phyloP scores from a whole-genome alignment of 495 filamentous ascomycete genomes.

The Cercophora samala region DNA sequence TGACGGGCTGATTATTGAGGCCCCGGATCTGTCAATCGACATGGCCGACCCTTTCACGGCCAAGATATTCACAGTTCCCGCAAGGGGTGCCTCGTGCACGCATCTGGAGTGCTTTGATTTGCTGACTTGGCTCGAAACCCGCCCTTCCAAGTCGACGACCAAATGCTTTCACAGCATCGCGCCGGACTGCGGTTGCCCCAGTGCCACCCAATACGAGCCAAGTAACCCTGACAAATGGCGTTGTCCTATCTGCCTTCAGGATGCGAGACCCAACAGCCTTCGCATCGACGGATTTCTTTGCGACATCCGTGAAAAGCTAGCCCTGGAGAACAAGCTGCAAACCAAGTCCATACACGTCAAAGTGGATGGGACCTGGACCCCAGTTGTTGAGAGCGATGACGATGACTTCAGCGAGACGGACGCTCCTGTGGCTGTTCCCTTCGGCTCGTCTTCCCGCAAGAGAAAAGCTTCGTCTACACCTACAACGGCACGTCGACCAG shows the following conservation, averaged over 20 bases:
- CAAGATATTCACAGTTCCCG: conserved; percentile 65
- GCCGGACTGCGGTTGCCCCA: conserved; percentile 31
- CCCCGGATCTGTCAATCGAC: conserved; percentile 63
- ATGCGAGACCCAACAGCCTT: conserved; percentile 68
- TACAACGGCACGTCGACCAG: neutral
- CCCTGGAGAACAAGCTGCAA: conserved; percentile 38
- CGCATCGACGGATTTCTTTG: conserved; percentile 67
- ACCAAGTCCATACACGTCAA: conserved; percentile 57
- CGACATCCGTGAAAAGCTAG: conserved; percentile 52
- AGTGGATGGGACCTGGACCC: conserved; percentile 58
- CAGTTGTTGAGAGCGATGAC: conserved; percentile 33
- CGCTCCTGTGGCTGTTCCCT: neutral
- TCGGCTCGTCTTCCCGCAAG: neutral
- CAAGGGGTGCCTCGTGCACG: conserved; percentile 54
- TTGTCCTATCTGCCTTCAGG: conserved; percentile 73
- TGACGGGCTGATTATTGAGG: conserved; percentile 65
- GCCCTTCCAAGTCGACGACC: conserved; percentile 43
- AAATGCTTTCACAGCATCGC: conserved; percentile 27
- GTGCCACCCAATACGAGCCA: conserved; percentile 35
- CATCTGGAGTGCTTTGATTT: conserved; percentile 90
- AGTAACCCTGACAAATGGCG: conserved; percentile 70
- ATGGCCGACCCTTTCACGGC: conserved; percentile 74
- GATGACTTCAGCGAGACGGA: conserved; percentile 28
- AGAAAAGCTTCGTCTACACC: conserved; percentile 1
- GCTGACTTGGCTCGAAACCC: conserved; percentile 69